Conservation (phyloP, 345 rosid genomes). For the Eutrema heterophyllum region DNA sequence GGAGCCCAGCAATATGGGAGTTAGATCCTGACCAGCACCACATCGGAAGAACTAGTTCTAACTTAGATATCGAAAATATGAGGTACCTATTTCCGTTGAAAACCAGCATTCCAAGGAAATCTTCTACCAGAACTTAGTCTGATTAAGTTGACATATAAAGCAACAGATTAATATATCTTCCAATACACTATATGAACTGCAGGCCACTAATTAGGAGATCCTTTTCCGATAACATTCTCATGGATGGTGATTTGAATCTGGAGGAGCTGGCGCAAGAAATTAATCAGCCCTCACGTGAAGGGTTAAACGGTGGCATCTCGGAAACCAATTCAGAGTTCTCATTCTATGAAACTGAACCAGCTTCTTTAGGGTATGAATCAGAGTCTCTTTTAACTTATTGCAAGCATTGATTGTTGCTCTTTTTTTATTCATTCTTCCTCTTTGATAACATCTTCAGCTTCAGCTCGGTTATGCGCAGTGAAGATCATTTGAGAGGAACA, state of each 20-base stretch:
- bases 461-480: not conserved
- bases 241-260: conserved; percentile 17
- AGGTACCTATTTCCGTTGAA: conserved; percentile 20
- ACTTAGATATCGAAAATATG: conserved; percentile 22
- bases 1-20: conserved; percentile 28
- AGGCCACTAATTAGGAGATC: conserved; percentile 33
- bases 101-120: not conserved
- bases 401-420: not conserved
- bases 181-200: conserved; percentile 4
- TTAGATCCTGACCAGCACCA: conserved; percentile 28
- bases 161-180: not conserved
- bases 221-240: conserved; percentile 23
- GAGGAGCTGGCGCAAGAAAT: conserved; percentile 17
- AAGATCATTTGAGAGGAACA: conserved; percentile 12
- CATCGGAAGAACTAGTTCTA: conserved; percentile 24
- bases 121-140: not conserved
- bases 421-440: not conserved
- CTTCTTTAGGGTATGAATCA: conserved; percentile 19
- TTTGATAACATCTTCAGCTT: conserved; percentile 13
- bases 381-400: not conserved
- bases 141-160: not conserved
- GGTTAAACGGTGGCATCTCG: conserved; percentile 18
- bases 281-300: conserved; percentile 25
- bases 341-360: conserved; percentile 25
- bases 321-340: conserved; percentile 20